Conservation (phyloP, 2,329 filamentous ascomycete genomes). For the Colletotrichum lupini region DNA sequence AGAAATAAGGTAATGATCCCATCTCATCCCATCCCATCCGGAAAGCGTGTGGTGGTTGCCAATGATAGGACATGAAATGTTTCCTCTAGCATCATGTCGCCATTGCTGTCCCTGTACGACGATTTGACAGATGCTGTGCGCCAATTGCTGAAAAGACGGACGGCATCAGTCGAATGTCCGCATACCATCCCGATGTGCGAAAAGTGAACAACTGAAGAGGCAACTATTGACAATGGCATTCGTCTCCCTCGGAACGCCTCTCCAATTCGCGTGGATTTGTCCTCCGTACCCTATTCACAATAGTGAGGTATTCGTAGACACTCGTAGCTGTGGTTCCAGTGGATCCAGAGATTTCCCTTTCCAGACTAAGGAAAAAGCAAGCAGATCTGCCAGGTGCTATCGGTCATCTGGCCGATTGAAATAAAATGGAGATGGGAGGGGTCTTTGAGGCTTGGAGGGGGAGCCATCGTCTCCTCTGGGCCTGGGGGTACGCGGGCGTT, state of each 20-base stretch:
- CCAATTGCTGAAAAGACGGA: neutral
- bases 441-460: conserved; percentile 22
- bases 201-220: conserved; percentile 2
- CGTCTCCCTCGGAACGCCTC: neutral
- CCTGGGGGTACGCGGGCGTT: conserved; percentile 10
- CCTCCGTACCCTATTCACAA: neutral
- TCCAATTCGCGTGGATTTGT: neutral
- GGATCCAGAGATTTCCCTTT: conserved; percentile 3
- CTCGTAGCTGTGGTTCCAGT: neutral
- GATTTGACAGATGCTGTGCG: neutral
- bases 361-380: conserved; percentile 27
- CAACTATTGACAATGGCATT: neutral
- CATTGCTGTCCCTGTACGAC: neutral
- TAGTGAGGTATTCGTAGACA: too few relatives aligned
- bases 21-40: conserved; percentile 9
- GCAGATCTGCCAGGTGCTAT: conserved; percentile 30
- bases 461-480: conserved; percentile 13
- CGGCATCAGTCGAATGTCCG: neutral
- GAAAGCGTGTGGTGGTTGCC: conserved; percentile 10
- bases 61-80: conserved; percentile 7
- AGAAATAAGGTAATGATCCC: conserved; percentile 31
- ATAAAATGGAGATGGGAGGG: conserved; percentile 31
- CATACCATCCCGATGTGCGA: neutral
- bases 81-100: neutral
- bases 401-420: conserved; percentile 33